Evolutionary conservation across 305 asterid species (phyloP).

Genomic region (Fraxinus floribunda): DNA sequence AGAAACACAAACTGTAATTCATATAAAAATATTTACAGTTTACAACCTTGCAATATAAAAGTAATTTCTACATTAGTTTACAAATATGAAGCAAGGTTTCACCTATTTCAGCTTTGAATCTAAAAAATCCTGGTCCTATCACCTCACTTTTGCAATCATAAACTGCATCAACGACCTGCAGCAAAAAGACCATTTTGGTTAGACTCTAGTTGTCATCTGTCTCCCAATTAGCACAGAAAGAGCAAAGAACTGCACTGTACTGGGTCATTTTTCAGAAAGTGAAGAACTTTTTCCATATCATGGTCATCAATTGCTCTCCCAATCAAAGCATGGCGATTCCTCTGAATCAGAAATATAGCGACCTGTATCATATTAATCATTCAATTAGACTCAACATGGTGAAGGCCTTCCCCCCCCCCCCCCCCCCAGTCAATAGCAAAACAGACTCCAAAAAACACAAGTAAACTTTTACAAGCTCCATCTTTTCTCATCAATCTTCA

Average conservation of each 20-base stretch:
- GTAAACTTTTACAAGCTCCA: not conserved
- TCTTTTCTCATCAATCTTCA: not conserved
- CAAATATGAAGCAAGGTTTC: conserved; percentile 25
- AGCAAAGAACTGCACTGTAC: conserved; percentile 37
- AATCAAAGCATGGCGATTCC: conserved; percentile 97
- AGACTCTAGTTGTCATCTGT: conserved; percentile 18
- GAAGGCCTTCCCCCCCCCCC: not conserved
- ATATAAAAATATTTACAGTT: not conserved
- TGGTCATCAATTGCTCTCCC: conserved; percentile 94
- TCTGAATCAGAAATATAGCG: conserved; percentile 92
- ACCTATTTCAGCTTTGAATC: conserved; percentile 99
- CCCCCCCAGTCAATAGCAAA: not conserved
- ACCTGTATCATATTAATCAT: conserved; percentile 54
- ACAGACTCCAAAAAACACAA: not conserved
- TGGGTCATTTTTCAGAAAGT: conserved; percentile 81
- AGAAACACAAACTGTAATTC: not conserved
- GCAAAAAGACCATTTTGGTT: conserved; percentile 18
- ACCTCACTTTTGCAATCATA: conserved; percentile 99
- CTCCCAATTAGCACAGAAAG: conserved; percentile 9
- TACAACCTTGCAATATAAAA: conserved; percentile 12
- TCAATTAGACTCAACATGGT: conserved; percentile 17
- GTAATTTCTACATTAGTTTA: not conserved
- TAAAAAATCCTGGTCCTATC: conserved; percentile 97
- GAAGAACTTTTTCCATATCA: conserved; percentile 92
- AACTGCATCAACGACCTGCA: conserved; percentile 90